Conservation (phyloP, 805 yeast genomes). For the Lipomyces japonicus region DNA sequence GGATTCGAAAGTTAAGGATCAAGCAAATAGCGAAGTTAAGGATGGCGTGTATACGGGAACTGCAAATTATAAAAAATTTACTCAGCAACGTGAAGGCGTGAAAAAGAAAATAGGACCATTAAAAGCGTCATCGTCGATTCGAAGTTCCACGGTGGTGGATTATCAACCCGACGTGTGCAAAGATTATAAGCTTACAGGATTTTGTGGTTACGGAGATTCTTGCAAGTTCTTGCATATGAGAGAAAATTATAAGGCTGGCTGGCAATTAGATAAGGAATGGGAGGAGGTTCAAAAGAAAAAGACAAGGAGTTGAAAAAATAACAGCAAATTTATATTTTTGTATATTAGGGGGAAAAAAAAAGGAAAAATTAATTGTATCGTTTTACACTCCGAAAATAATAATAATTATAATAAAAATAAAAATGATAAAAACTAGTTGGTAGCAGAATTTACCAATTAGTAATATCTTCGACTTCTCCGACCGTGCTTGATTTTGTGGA, state of each 20-base stretch:
- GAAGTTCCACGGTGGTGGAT: slow-evolving; percentile 68
- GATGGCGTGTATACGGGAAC: slow-evolving; percentile 26
- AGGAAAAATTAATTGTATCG: not conserved
- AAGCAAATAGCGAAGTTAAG: not conserved
- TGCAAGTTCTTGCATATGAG: slow-evolving; percentile 91
- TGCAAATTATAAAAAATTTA: slow-evolving; percentile 11
- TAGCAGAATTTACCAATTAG: slow-evolving; percentile 66
- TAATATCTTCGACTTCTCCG: slow-evolving; percentile 87
- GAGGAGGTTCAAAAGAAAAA: slow-evolving; percentile 40
- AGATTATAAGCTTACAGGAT: slow-evolving; percentile 86
- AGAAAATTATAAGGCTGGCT: slow-evolving; percentile 73
- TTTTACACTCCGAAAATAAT: too few species aligned
- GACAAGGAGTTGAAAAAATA: not conserved
- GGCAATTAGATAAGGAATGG: slow-evolving; percentile 71
- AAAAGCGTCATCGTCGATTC: slow-evolving; percentile 47
- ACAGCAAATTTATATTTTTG: not conserved
- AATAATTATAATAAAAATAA: not conserved
- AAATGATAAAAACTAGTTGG: not conserved
- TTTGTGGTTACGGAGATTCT: slow-evolving; percentile 95
- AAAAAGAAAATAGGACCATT: slow-evolving; percentile 40
- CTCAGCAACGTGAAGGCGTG: slow-evolving; percentile 21
- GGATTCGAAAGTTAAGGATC: not conserved
- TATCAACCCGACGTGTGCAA: slow-evolving; percentile 93
- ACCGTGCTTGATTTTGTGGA: slow-evolving; percentile 61
- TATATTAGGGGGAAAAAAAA: not conserved